phyloP scores from a whole-genome alignment of 164 flowering plant species.

The Vitis riparia region DNA sequence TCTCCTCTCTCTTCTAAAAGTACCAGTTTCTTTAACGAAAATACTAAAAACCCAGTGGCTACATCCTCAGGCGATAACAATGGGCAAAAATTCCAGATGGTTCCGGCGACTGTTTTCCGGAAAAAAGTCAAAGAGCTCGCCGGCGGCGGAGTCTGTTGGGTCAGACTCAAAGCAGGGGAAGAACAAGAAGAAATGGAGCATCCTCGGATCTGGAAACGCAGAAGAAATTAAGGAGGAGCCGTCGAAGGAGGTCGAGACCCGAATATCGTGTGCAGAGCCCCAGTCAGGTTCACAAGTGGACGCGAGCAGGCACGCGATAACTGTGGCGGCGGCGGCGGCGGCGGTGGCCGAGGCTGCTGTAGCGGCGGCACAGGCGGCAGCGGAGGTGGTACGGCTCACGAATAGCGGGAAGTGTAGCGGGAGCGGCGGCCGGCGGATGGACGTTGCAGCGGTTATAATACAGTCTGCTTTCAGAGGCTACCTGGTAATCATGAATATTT shows the following conservation, averaged over 20 bases:
- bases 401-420: constrained; percentile 30
- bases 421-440: constrained; percentile 17
- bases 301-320: constrained; percentile 80
- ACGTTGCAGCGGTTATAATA: constrained; percentile 61
- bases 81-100: neutral
- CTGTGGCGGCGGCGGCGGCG: constrained; percentile 89
- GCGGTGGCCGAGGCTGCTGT: constrained; percentile 87
- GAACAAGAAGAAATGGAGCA: constrained; percentile 41
- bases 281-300: constrained; percentile 19
- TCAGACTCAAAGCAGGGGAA: constrained; percentile 14
- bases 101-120: constrained; percentile 54
- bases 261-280: too few relatives aligned
- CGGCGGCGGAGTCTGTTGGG: constrained; percentile 2
- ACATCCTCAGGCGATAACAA: too few relatives aligned
- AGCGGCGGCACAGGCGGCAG: constrained; percentile 86
- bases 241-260: constrained; percentile 1
- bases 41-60: too few relatives aligned
- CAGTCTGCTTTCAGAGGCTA: constrained; percentile 85
- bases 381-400: constrained; percentile 73
- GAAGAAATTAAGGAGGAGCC: constrained; percentile 2
- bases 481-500: constrained; percentile 47
- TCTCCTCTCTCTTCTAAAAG: too few relatives aligned
- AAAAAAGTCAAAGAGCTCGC: constrained; percentile 23
- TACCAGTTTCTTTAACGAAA: too few relatives aligned
- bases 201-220: constrained; percentile 24